Conservation (phyloP, 305 asterid species). For the Fraxinus baroniana region DNA sequence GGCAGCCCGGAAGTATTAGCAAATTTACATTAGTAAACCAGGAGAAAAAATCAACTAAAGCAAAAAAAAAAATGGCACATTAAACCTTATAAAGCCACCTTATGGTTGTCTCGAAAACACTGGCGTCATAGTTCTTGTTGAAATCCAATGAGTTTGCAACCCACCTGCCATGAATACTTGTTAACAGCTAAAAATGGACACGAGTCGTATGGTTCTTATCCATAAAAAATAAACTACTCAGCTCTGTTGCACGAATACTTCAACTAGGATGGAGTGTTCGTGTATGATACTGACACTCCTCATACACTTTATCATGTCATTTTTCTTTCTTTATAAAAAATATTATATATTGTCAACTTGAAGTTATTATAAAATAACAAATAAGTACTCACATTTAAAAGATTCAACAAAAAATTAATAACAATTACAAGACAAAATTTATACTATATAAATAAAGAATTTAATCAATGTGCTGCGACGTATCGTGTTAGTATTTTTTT, state of each 20-base stretch:
- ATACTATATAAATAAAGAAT: too few relatives aligned
- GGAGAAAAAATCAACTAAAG: conserved; percentile 32
- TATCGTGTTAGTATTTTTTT: not conserved
- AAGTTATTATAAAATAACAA: too few relatives aligned
- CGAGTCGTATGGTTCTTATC: conserved; percentile 1
- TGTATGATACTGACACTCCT: not conserved
- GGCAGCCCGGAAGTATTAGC: conserved; percentile 2
- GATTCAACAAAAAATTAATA: not conserved
- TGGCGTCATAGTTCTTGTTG: conserved; percentile 91
- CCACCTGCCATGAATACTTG: conserved; percentile 44
- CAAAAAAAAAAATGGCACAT: conserved; percentile 28
- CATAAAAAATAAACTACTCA: conserved; percentile 15
- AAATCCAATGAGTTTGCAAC: conserved; percentile 84
- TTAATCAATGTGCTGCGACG: not conserved
- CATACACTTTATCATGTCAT: not conserved
- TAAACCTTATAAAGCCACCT: conserved; percentile 97
- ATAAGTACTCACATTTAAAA: not conserved
- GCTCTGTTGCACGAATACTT: not conserved
- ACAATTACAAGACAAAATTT: too few relatives aligned
- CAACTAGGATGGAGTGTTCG: not conserved
- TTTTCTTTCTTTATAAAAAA: not conserved
- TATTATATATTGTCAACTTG: not conserved
- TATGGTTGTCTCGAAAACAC: conserved; percentile 99
- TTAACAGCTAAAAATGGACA: conserved; percentile 28
- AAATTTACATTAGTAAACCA: not conserved